Evolutionary conservation across 495 filamentous ascomycete genomes (phyloP).

Genomic region (Penicillium dipodomyicola): DNA sequence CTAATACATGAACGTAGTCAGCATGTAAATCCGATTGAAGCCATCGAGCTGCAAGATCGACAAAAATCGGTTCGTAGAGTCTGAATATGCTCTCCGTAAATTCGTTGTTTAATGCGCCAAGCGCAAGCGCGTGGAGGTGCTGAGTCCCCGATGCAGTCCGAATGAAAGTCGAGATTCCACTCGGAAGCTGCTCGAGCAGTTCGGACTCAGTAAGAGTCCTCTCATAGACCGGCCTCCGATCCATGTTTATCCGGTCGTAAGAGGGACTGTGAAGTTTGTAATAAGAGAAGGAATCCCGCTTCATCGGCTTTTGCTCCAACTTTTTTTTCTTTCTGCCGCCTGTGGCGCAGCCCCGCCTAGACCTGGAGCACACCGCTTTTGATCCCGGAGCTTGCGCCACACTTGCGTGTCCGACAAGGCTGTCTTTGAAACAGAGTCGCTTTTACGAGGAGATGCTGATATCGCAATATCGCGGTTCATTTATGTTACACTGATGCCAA

Average conservation of each 20-base stretch:
- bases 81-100: constrained; percentile 67
- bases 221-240: constrained; percentile 45
- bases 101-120: constrained; percentile 61
- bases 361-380: constrained; percentile 33
- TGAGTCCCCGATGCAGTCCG: constrained; percentile 57
- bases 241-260: constrained; percentile 41
- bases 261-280: constrained; percentile 36
- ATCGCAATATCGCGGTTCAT: constrained; percentile 12
- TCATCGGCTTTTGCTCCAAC: constrained; percentile 20
- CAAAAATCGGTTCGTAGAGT: constrained; percentile 66
- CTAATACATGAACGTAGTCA: constrained; percentile 54
- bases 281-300: constrained; percentile 23
- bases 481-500: constrained; percentile 30
- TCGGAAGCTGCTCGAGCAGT: constrained; percentile 56
- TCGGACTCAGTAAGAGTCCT: constrained; percentile 45
- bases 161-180: constrained; percentile 63
- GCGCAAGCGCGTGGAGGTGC: constrained; percentile 68
- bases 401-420: constrained; percentile 16
- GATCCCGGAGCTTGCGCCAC: constrained; percentile 29
- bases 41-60: constrained; percentile 80
- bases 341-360: constrained; percentile 34
- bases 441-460: constrained; percentile 21
- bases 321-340: constrained; percentile 44
- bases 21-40: constrained; percentile 44
- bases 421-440: constrained; percentile 15